Percentiles rank a stretch among this genome's conserved stretches.
Conservation (phyloP, 2,329 filamentous ascomycete species). For the Chrysosphaeria jannelii region DNA sequence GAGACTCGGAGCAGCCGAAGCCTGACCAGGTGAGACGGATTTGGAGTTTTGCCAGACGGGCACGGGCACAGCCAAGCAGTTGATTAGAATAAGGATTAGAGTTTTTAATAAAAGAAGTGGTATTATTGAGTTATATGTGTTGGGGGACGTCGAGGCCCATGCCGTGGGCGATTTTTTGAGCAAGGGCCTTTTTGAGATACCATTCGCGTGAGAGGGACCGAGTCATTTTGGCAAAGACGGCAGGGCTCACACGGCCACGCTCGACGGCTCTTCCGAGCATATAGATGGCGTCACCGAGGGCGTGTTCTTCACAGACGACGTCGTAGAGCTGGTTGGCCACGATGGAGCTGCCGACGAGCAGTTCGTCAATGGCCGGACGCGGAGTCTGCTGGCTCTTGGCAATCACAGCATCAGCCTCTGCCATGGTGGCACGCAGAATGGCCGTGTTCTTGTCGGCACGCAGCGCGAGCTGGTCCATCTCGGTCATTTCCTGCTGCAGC, state of each 20-base stretch:
- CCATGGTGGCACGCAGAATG: slow-evolving; percentile 48
- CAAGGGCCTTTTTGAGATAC: slow-evolving; percentile 58
- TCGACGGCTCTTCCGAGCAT: slow-evolving; percentile 49
- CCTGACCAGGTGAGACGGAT: slow-evolving; percentile 6
- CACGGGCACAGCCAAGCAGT: no score
- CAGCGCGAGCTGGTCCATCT: slow-evolving; percentile 38
- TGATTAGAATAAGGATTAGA: slow-evolving; percentile 1
- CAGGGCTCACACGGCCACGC: slow-evolving; percentile 34
- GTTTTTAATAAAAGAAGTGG: background rate
- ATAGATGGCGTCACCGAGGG: slow-evolving; percentile 64
- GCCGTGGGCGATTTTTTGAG: slow-evolving; percentile 44
- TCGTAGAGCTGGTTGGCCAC: slow-evolving; percentile 82
- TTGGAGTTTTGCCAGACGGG: background rate
- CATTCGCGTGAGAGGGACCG: slow-evolving; percentile 46
- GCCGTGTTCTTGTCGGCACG: slow-evolving; percentile 47
- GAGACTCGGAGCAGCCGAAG: slow-evolving; percentile 7
- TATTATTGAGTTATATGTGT: no score
- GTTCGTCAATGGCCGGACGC: slow-evolving; percentile 57
- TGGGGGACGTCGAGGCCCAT: slow-evolving; percentile 46
- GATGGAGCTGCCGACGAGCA: slow-evolving; percentile 77
- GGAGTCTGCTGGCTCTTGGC: slow-evolving; percentile 35
- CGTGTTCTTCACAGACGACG: slow-evolving; percentile 64
- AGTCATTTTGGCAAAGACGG: slow-evolving; percentile 54
- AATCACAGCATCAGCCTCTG: slow-evolving; percentile 51
- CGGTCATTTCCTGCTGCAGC: slow-evolving; percentile 42